Conservation (phyloP, 495 filamentous ascomycete species). For the Aspergillus ostianus region DNA sequence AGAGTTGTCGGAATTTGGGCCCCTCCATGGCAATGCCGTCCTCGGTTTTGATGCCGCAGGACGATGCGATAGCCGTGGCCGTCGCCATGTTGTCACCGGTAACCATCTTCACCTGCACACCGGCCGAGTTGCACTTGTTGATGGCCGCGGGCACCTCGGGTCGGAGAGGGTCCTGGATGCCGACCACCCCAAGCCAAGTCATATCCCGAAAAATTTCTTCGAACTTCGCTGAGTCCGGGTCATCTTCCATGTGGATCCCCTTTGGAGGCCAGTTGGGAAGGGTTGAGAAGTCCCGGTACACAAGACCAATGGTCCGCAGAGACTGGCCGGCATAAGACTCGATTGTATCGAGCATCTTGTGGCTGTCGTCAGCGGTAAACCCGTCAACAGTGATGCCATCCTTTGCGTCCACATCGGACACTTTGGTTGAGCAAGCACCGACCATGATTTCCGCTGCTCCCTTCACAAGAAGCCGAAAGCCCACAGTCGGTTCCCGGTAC, state of each 20-base stretch:
- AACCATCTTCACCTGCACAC: constrained; percentile 86
- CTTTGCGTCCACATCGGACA: constrained; percentile 23
- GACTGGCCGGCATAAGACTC: constrained; percentile 56
- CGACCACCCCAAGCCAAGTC: constrained; percentile 61
- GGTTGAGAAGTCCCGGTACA: constrained; percentile 62
- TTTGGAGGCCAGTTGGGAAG: constrained; percentile 61
- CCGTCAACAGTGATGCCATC: constrained; percentile 39
- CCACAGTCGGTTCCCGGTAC: constrained; percentile 52
- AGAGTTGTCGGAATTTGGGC: constrained; percentile 75
- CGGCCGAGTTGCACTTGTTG: constrained; percentile 67
- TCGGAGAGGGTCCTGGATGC: constrained; percentile 67
- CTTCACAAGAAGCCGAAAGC: constrained; percentile 65
- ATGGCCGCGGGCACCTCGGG: constrained; percentile 78
- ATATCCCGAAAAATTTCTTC: constrained; percentile 57
- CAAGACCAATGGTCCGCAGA: constrained; percentile 61
- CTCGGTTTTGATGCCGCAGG: constrained; percentile 80
- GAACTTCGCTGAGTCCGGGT: constrained; percentile 51
- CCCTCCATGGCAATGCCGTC: constrained; percentile 79
- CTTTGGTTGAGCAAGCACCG: constrained; percentile 43
- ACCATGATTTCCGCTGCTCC: constrained; percentile 68
- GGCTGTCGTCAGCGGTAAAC: constrained; percentile 31
- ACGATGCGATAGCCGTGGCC: constrained; percentile 75
- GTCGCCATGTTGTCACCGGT: constrained; percentile 83
- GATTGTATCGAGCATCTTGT: constrained; percentile 42
- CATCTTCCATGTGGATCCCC: constrained; percentile 46